Evolutionary conservation across 768 basidiomycete species (phyloP), one percentile per base, ranked within the genome.

Genomic region (Boletus huronensis): DNA sequence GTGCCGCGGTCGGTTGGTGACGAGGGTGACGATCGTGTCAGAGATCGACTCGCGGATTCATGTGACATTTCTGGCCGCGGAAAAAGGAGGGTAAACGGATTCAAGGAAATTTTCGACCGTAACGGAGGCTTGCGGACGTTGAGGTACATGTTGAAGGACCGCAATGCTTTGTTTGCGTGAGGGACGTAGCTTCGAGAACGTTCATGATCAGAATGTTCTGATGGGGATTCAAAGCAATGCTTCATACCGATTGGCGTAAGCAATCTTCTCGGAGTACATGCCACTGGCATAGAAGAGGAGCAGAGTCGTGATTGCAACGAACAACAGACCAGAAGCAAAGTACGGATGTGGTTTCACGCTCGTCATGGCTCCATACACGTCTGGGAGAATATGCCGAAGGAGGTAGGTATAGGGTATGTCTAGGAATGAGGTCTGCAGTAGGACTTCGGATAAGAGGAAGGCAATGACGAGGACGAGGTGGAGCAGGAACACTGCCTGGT

Each of bases 211-310:
- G 64, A 36, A 53, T 23, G 26, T 32, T 48, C 46, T 53, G 53
- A 62, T 51, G 53, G 42, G 36, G 17, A 53, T 35, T 34, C 45
- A 57, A 35, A 50, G 32, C 38, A 53, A 48, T 51, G 38, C 29
- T 48, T 76, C 88, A 64, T 69, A 95, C 95, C 88, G 88, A 75
- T 97, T 94, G 19, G 96, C 94, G 69, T 97, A 98, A 4, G 84
- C 89, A 63, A 98, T 95, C 75, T 96, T 95, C 71, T 99, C 94
- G 4, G 87, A 78, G 65, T 98, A 99, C 83, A 95, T 89, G 17
- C 96, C 96, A 62, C 90, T 95, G 9, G 93, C 93, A 69, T 97
- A 98, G 79, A 98, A 97, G 36, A 99, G 81, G 31, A 89, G 81
- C 8, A 98, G 83, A 2, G 95, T 95, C 14, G 93, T 94, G 50